Percentiles rank a stretch among this genome's conserved stretches.
These are phyloP conservation scores for Nakaseomyces uthaithaninus DNA, from an alignment of 1,139 yeast species.

Conservation along the genomic window DNA sequence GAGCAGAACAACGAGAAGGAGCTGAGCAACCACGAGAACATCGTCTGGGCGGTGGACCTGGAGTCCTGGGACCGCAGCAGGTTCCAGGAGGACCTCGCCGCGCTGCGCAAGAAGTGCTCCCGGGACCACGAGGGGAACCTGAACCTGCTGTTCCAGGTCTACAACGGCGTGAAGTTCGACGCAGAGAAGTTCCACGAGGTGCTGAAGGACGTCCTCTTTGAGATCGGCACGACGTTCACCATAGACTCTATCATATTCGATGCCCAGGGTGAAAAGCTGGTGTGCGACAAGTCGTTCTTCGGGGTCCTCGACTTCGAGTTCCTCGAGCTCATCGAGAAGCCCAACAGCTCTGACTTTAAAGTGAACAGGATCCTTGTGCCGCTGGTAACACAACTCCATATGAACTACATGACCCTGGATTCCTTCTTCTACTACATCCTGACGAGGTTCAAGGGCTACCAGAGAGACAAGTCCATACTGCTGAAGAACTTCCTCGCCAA, in stretches of 20 bases:
- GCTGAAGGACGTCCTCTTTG: neutral
- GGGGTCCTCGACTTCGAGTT: slow-evolving; percentile 15
- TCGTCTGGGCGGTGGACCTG: slow-evolving; percentile 1
- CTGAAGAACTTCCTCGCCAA: slow-evolving; percentile 12
- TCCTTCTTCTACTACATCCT: slow-evolving; percentile 15
- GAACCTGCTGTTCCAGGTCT: neutral
- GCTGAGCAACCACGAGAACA: slow-evolving; percentile 4
- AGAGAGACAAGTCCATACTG: slow-evolving; percentile 10
- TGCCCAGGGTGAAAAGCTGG: neutral
- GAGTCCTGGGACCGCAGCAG: neutral
- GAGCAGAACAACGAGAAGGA: slow-evolving; percentile 1
- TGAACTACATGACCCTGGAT: slow-evolving; percentile 20
- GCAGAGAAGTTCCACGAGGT: slow-evolving; percentile 1
- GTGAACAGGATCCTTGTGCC: slow-evolving; percentile 14
- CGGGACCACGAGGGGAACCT: neutral
- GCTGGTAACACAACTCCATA: slow-evolving; percentile 9
- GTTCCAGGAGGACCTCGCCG: neutral
- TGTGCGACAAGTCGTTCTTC: slow-evolving; percentile 14
- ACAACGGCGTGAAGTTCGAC: neutral
- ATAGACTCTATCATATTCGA: slow-evolving; percentile 1
- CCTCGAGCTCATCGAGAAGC: slow-evolving; percentile 8
- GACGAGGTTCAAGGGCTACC: slow-evolving; percentile 7
- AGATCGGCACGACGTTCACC: neutral
- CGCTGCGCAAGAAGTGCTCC: neutral
- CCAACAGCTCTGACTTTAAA: neutral